Percentiles rank a stretch among this genome's conserved stretches.
Evolutionary conservation across 768 basidiomycete species (phyloP).

Genomic region (Kondoa malvinella): DNA sequence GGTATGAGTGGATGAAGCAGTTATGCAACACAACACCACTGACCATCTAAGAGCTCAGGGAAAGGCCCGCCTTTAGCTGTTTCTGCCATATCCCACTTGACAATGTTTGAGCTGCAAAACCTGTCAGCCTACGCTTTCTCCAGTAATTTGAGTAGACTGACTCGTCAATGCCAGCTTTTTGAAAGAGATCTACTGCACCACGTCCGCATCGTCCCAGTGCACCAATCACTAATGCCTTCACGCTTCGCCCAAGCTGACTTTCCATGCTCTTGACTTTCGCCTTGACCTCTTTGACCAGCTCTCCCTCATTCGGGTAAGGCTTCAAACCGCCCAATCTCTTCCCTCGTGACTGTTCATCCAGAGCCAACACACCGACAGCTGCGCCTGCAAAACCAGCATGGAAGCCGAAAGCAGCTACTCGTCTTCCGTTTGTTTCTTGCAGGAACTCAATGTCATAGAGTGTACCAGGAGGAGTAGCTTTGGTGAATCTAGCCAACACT

Average conservation of each 20-base stretch:
- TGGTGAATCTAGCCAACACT: conserved; percentile 67
- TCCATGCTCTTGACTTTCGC: conserved; percentile 48
- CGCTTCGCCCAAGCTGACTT: conserved; percentile 36
- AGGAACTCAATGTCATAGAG: conserved; percentile 95
- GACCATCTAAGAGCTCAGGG: conserved; percentile 67
- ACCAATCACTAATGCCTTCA: conserved; percentile 84
- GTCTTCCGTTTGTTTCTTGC: conserved; percentile 60
- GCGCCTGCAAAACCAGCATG: conserved; percentile 95
- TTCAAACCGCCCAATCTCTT: conserved; percentile 47
- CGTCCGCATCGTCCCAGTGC: conserved; percentile 86
- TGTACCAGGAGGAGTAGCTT: conserved; percentile 49
- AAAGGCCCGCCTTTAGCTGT: conserved; percentile 95
- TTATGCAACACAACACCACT: conserved; percentile 18
- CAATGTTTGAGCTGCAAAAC: conserved; percentile 56
- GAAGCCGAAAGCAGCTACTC: conserved; percentile 95
- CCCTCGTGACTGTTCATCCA: conserved; percentile 48
- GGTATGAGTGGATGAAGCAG: not conserved
- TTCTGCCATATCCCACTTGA: conserved; percentile 96
- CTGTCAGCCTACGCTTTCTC: not conserved
- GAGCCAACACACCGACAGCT: conserved; percentile 57
- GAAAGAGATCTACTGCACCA: conserved; percentile 86
- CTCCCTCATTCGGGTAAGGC: conserved; percentile 66
- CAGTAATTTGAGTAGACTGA: conserved; percentile 35
- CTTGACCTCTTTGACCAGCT: conserved; percentile 64
- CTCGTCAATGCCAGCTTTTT: conserved; percentile 89